phyloP scores from a whole-genome alignment of 352 stramenopile genomes.

The Globisporangium iwayamae region DNA sequence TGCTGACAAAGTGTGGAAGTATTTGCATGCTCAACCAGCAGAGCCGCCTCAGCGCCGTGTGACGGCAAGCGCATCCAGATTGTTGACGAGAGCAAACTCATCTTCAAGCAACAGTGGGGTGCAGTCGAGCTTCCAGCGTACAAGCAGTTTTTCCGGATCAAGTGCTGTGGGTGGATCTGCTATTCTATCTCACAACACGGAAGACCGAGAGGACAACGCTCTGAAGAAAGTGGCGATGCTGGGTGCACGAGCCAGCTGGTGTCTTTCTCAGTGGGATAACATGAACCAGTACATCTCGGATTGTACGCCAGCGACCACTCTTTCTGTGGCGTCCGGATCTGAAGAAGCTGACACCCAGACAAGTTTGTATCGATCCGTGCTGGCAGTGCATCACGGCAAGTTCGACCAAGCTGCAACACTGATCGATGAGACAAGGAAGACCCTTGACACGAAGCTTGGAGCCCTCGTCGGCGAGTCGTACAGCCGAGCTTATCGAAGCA shows the following conservation, averaged over 20 bases:
- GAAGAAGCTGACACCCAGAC: constrained; percentile 34
- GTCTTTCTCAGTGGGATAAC: constrained; percentile 74
- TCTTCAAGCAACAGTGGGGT: constrained; percentile 12
- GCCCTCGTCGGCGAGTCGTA: constrained; percentile 97
- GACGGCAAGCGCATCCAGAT: constrained; percentile 7
- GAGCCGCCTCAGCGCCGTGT: constrained; percentile 6
- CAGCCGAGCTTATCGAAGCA: constrained; percentile 94
- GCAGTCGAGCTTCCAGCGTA: constrained; percentile 19
- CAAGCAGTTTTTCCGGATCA: constrained; percentile 33
- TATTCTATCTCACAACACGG: constrained; percentile 11
- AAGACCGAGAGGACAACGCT: constrained; percentile 45
- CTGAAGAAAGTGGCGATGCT: constrained; percentile 75
- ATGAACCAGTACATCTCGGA: constrained; percentile 80
- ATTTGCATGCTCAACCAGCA: constrained; percentile 25
- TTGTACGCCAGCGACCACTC: constrained; percentile 20
- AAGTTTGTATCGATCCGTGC: constrained; percentile 82
- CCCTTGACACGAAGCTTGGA: constrained; percentile 93
- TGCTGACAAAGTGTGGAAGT: constrained; percentile 60
- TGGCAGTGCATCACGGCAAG: constrained; percentile 92
- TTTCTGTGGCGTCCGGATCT: constrained; percentile 11
- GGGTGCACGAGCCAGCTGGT: constrained; percentile 81
- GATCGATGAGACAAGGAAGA: constrained; percentile 92
- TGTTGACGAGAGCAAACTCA: constrained; percentile 9
- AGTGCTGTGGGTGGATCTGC: constrained; percentile 15
- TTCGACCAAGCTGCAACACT: constrained; percentile 89